Conservation (phyloP, 2,329 filamentous ascomycete species). For the Trichophyton benhamiae region DNA sequence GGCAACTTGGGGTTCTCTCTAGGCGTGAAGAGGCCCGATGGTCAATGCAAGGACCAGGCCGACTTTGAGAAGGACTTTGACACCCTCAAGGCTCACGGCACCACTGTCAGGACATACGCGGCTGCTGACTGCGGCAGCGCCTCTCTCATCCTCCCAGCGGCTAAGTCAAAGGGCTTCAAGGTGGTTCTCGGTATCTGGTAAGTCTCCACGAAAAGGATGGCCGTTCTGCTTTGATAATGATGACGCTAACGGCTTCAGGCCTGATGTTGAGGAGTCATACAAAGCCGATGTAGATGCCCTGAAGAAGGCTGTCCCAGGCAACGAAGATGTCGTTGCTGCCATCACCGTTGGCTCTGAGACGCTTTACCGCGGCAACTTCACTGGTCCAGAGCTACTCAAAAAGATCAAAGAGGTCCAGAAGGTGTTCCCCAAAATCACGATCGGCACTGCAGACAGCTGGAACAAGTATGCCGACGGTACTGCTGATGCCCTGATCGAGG, state of each 20-base stretch:
- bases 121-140: slow-evolving; percentile 55
- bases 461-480: slow-evolving; percentile 60
- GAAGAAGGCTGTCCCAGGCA: slow-evolving; percentile 31
- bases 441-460: slow-evolving; percentile 61
- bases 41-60: slow-evolving; percentile 47
- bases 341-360: slow-evolving; percentile 61
- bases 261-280: slow-evolving; percentile 52
- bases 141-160: slow-evolving; percentile 51
- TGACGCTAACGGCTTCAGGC: slow-evolving; percentile 30
- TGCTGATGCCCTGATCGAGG: slow-evolving; percentile 49
- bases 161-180: slow-evolving; percentile 51
- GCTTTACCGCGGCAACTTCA: slow-evolving; percentile 57
- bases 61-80: slow-evolving; percentile 58
- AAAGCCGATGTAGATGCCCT: slow-evolving; percentile 49
- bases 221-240: background rate
- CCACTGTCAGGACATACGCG: slow-evolving; percentile 54
- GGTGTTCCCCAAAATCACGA: slow-evolving; percentile 42
- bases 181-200: slow-evolving; percentile 61
- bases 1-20: slow-evolving; percentile 54
- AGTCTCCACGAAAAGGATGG: slow-evolving; percentile 13
- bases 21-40: slow-evolving; percentile 50
- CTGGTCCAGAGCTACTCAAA: slow-evolving; percentile 44
- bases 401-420: slow-evolving; percentile 52
- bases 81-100: slow-evolving; percentile 42
- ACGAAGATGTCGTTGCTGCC: slow-evolving; percentile 50